Percentiles rank a stretch among this genome's conserved stretches.
phyloP scores from a whole-genome alignment of 345 rosid species.

The Pistacia atlantica region DNA sequence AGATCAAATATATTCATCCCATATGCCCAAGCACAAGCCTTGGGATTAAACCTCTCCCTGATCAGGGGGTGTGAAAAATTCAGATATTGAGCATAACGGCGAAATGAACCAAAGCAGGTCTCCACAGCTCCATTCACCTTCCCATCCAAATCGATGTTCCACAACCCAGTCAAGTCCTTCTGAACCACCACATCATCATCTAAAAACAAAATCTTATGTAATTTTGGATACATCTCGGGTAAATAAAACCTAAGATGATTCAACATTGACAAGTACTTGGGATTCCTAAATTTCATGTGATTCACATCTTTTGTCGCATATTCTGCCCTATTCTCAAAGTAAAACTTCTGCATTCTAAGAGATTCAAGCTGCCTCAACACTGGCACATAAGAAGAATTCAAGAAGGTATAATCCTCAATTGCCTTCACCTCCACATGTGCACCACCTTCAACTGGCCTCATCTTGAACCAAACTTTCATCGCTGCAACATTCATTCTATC shows the following conservation, averaged over 20 bases:
- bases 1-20: slow-evolving; percentile 66
- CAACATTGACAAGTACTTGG: slow-evolving; percentile 66
- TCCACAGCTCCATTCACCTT: slow-evolving; percentile 96
- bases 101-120: slow-evolving; percentile 77
- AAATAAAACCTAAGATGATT: slow-evolving; percentile 85
- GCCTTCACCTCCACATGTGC: slow-evolving; percentile 78
- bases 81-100: slow-evolving; percentile 1
- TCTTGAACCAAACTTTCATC: slow-evolving; percentile 95
- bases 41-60: slow-evolving; percentile 68
- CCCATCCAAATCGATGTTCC: slow-evolving; percentile 85
- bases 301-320: slow-evolving; percentile 42
- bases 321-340: slow-evolving; percentile 45
- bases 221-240: slow-evolving; percentile 86
- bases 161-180: slow-evolving; percentile 80
- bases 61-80: slow-evolving; percentile 24
- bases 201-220: slow-evolving; percentile 79
- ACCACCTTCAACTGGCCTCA: slow-evolving; percentile 83
- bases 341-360: slow-evolving; percentile 56
- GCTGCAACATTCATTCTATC: slow-evolving; percentile 87
- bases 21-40: slow-evolving; percentile 86
- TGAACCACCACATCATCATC: slow-evolving; percentile 97
- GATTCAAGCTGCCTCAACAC: slow-evolving; percentile 73
- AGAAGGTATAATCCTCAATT: slow-evolving; percentile 65
- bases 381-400: slow-evolving; percentile 73
- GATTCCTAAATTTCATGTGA: slow-evolving; percentile 57